A percentile compares a stretch with the other conserved stretches of the same genome.
Evolutionary conservation across 352 stramenopile genomes (phyloP).

Genomic region (Globisporangium echinulatum): DNA sequence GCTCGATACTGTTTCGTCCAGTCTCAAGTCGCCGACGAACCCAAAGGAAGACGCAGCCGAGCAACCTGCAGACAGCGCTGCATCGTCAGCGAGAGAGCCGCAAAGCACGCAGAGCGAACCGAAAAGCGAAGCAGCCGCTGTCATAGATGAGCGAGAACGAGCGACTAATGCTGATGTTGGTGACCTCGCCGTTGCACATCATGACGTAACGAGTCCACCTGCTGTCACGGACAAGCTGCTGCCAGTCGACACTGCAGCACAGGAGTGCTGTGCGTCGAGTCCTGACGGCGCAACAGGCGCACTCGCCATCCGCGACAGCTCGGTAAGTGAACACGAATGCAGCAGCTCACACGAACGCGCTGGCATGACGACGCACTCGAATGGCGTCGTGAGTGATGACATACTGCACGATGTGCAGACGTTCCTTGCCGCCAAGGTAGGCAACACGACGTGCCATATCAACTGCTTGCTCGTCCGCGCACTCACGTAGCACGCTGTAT

Average conservation of each 20-base stretch:
- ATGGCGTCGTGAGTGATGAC: conserved; percentile 9
- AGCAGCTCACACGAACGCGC: not conserved
- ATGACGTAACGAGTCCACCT: too few relatives aligned
- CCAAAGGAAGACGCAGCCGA: not conserved
- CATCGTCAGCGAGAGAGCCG: not conserved
- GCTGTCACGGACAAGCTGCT: too few relatives aligned
- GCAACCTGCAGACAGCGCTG: not conserved
- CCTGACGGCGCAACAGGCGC: too few relatives aligned
- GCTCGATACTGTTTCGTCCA: too few relatives aligned
- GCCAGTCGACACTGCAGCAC: not conserved
- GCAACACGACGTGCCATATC: not conserved
- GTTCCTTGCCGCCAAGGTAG: conserved; percentile 33
- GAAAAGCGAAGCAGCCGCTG: too few relatives aligned
- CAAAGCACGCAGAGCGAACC: not conserved
- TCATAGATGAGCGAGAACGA: not conserved
- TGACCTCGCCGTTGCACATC: too few relatives aligned
- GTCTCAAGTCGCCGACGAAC: too few relatives aligned
- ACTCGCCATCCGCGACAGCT: not conserved
- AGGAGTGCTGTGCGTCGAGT: not conserved
- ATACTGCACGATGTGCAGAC: conserved; percentile 20
- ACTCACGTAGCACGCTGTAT: too few relatives aligned
- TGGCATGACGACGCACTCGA: not conserved
- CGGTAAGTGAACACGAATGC: not conserved
- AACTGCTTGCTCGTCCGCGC: not conserved
- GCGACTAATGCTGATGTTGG: too few relatives aligned